phyloP scores from a whole-genome alignment of 805 yeast genomes.

The Candida mattraensis region DNA sequence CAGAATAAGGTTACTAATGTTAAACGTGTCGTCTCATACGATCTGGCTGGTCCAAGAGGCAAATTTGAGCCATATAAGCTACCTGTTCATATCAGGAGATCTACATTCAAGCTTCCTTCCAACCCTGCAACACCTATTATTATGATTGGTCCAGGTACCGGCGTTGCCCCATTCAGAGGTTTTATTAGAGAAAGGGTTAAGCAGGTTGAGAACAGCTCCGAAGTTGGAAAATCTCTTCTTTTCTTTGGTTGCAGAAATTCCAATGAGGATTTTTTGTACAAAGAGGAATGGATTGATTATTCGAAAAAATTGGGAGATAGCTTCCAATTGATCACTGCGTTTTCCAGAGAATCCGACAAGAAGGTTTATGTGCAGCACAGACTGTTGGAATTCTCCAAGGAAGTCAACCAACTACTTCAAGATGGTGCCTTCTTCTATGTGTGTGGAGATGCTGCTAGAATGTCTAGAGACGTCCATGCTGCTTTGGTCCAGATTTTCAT shows the following conservation, averaged over 20 bases:
- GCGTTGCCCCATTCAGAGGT: slow-evolving; percentile 98
- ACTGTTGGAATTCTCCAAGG: slow-evolving; percentile 51
- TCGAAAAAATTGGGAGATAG: slow-evolving; percentile 56
- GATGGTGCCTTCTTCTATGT: slow-evolving; percentile 87
- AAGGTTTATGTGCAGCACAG: slow-evolving; percentile 86
- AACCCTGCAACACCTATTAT: slow-evolving; percentile 82
- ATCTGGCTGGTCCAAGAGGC: slow-evolving; percentile 81
- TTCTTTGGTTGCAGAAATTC: slow-evolving; percentile 87
- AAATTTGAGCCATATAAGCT: slow-evolving; percentile 54
- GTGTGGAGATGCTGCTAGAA: slow-evolving; percentile 94
- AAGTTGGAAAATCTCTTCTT: slow-evolving; percentile 69
- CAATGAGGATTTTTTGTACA: slow-evolving; percentile 79
- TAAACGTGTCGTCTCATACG: slow-evolving; percentile 56
- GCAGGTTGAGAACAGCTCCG: slow-evolving; percentile 45
- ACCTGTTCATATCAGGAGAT: slow-evolving; percentile 92
- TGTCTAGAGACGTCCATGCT: slow-evolving; percentile 91
- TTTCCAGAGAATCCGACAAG: slow-evolving; percentile 70
- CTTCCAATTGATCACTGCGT: slow-evolving; percentile 79
- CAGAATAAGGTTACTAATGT: slow-evolving; percentile 47
- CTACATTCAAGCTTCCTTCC: slow-evolving; percentile 90
- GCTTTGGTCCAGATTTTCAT: slow-evolving; percentile 64
- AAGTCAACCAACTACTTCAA: slow-evolving; percentile 53
- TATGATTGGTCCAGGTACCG: slow-evolving; percentile 97
- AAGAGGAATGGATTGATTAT: slow-evolving; percentile 86
- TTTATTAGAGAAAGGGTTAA: slow-evolving; percentile 84